Evolutionary conservation across 2,329 filamentous ascomycete genomes (phyloP).

Genomic region (Tolypocladium ovalisporum): DNA sequence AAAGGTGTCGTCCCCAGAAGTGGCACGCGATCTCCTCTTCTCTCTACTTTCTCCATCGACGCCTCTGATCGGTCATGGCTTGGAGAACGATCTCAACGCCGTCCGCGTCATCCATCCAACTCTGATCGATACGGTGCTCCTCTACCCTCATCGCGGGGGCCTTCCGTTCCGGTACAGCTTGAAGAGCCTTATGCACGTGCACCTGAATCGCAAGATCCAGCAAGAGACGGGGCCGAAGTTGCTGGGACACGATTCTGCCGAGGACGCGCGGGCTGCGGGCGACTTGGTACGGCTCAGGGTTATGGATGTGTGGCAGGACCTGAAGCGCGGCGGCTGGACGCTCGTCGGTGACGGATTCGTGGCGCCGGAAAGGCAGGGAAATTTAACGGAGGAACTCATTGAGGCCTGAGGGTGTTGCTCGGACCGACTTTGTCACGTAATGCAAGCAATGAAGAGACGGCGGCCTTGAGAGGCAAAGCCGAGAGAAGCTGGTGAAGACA

Average conservation of each 20-base stretch:
- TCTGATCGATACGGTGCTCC: slow-evolving; percentile 73
- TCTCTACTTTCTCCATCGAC: slow-evolving; percentile 64
- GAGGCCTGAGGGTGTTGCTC: slow-evolving; percentile 12
- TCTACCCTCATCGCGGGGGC: slow-evolving; percentile 70
- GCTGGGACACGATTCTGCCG: slow-evolving; percentile 77
- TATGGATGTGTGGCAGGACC: slow-evolving; percentile 54
- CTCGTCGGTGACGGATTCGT: slow-evolving; percentile 38
- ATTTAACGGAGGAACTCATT: slow-evolving; percentile 26
- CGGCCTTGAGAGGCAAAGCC: not conserved
- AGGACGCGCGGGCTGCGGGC: slow-evolving; percentile 83
- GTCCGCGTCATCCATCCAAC: slow-evolving; percentile 74
- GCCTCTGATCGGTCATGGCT: slow-evolving; percentile 80
- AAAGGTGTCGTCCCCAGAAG: slow-evolving; percentile 64
- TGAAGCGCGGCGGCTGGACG: slow-evolving; percentile 59
- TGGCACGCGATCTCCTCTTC: slow-evolving; percentile 69
- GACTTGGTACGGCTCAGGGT: slow-evolving; percentile 70
- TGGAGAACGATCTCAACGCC: slow-evolving; percentile 91
- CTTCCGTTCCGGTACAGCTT: slow-evolving; percentile 70
- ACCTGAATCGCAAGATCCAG: slow-evolving; percentile 71
- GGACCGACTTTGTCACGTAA: not conserved
- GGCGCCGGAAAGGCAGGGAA: slow-evolving; percentile 21
- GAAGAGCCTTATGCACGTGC: slow-evolving; percentile 59
- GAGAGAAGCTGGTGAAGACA: not conserved
- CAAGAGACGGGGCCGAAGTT: slow-evolving; percentile 40
- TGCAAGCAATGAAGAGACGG: not conserved